Base-by-base conservation (phyloP, 148 eudicot species). In the Spergularia bocconei region DNA sequence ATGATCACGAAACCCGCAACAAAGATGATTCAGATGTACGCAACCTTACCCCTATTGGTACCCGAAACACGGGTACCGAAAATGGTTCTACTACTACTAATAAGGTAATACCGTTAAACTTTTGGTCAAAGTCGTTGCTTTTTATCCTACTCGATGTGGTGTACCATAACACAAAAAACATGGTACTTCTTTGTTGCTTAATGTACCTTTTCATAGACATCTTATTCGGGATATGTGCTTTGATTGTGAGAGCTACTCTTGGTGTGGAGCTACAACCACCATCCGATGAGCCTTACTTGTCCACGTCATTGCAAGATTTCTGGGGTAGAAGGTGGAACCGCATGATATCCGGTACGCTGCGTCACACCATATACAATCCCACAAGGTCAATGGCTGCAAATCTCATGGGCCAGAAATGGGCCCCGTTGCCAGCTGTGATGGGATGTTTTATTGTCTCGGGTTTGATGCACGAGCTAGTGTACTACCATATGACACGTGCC, bases 401-500 rank as follows among this genome's bases (percentile, higher is more conserved):
- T 64, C 21, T 76, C 0, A 1, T 81, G n/a, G 88, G 89, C 12
- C n/a, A 14, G 1, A 52, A 52, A 29, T 62, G 76, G 85, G 91
- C 85, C 48, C 72, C 68, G 0, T 15, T 77, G 39, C n/a, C 64
- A 21, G 98, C 76, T 19, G 84, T 87, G 11, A 16, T 90, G 75
- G 85, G 87, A 12, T 6, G 90, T 0, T 93, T 91, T 36, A 2
- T 79, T 0, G 96, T 89, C 0, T 91, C 98, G 0, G 98, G 91
- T 0, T 41, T 91, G 23, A 91, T 91, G 94, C 98, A 93, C 59
- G 98, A 93, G 87, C 79, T 93, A 6, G 25, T 88, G 0, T 87
- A 85, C 58, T 93, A 84, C 60, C 78, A 87, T 50, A 56, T 80
- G 33, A 80, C 73, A 29, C 92, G 84, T 14, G 87, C 21, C 57